Conservation (phyloP, 108 stramenopile species). For the Cyclotella atomus region DNA sequence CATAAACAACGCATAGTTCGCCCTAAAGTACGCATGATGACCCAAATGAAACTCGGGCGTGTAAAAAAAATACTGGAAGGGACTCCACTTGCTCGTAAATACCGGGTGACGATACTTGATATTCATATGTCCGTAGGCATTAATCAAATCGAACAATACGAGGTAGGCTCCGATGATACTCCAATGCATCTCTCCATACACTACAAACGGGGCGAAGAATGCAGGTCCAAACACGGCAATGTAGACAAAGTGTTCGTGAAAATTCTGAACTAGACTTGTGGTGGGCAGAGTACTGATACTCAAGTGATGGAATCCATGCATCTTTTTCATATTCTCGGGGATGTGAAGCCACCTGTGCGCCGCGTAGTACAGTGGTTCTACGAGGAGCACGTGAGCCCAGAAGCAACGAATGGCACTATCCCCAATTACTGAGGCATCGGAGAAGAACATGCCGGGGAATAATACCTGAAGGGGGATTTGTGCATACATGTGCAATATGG, state of each 20-base stretch:
- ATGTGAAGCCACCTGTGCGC: slow-evolving; percentile 74
- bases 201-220: slow-evolving; percentile 49
- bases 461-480: slow-evolving; percentile 65
- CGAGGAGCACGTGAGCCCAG: slow-evolving; percentile 55
- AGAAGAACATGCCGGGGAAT: slow-evolving; percentile 76
- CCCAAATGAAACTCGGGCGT: slow-evolving; percentile 79
- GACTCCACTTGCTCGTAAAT: slow-evolving; percentile 65
- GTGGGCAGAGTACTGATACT: slow-evolving; percentile 67
- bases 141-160: slow-evolving; percentile 64
- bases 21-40: slow-evolving; percentile 72
- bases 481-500: slow-evolving; percentile 66
- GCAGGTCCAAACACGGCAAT: slow-evolving; percentile 74
- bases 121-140: slow-evolving; percentile 72
- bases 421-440: slow-evolving; percentile 38
- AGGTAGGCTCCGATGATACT: slow-evolving; percentile 62
- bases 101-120: slow-evolving; percentile 56
- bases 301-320: slow-evolving; percentile 80
- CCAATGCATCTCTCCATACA: slow-evolving; percentile 60
- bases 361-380: slow-evolving; percentile 73
- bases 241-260: slow-evolving; percentile 77
- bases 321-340: slow-evolving; percentile 69
- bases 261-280: slow-evolving; percentile 73
- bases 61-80: slow-evolving; percentile 69
- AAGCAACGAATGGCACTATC: slow-evolving; percentile 48
- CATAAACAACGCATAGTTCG: slow-evolving; percentile 74